Evolutionary conservation across 1,284 basidiomycete genomes (phyloP).

Genomic region (Cryptococcus deneoformans): DNA sequence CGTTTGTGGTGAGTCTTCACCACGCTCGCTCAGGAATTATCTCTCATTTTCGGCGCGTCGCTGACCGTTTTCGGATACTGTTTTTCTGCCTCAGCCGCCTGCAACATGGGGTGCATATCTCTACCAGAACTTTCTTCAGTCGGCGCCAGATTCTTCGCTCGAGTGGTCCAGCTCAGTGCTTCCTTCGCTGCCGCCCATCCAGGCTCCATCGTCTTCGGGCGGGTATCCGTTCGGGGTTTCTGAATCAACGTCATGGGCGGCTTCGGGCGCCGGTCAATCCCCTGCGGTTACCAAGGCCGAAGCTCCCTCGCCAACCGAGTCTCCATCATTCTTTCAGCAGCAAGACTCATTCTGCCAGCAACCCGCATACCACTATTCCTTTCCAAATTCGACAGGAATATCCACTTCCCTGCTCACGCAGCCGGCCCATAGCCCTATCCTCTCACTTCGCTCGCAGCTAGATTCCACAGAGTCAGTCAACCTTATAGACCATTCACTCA

Average conservation of each 20-base stretch:
- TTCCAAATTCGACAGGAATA: constrained; percentile 19
- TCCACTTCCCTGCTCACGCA: constrained; percentile 30
- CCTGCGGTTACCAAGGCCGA: constrained; percentile 11
- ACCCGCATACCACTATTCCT: not conserved
- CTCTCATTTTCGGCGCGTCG: not conserved
- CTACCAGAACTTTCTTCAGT: constrained; percentile 41
- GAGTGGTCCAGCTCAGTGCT: constrained; percentile 18
- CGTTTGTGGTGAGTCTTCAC: not conserved
- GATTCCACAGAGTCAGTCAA: constrained; percentile 28
- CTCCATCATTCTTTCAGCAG: constrained; percentile 3
- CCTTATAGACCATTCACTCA: constrained; percentile 29
- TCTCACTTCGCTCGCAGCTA: not conserved
- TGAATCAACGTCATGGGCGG: constrained; percentile 4
- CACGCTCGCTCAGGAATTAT: too few species aligned
- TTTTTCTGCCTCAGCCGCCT: not conserved
- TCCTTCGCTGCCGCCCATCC: not conserved
- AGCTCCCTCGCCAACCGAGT: not conserved
- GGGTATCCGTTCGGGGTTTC: constrained; percentile 20
- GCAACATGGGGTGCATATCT: constrained; percentile 39
- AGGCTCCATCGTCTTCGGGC: not conserved
- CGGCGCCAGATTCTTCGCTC: constrained; percentile 27
- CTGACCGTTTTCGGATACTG: not conserved
- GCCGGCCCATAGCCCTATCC: constrained; percentile 2
- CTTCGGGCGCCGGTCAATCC: constrained; percentile 6
- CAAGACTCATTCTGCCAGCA: constrained; percentile 3